Evolutionary conservation across 2,329 filamentous ascomycete species (phyloP).

Genomic region (Fusarium phyllophilum): DNA sequence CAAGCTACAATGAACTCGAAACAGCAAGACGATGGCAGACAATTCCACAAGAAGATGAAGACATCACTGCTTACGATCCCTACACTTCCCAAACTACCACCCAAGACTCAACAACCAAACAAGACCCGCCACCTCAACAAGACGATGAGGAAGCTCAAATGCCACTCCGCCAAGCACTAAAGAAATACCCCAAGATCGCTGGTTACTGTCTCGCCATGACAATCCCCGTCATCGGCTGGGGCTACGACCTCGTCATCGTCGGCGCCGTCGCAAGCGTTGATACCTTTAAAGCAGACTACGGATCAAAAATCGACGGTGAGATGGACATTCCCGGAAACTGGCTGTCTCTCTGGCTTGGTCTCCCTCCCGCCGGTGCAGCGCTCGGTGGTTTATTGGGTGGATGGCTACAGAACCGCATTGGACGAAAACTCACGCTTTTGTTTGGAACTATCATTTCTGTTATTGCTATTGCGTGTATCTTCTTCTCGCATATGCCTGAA

Average conservation of each 20-base stretch:
- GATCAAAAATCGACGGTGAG: slow-evolving; percentile 36
- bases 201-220: slow-evolving; percentile 43
- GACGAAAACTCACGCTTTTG: slow-evolving; percentile 40
- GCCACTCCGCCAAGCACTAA: slow-evolving; percentile 41
- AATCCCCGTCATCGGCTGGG: slow-evolving; percentile 46
- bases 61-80: slow-evolving; percentile 10
- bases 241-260: slow-evolving; percentile 43
- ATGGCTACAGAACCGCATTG: slow-evolving; percentile 44
- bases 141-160: slow-evolving; percentile 30
- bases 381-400: slow-evolving; percentile 42
- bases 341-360: slow-evolving; percentile 44
- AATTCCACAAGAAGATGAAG: slow-evolving; percentile 10
- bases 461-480: slow-evolving; percentile 40
- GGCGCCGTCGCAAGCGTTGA: slow-evolving; percentile 44
- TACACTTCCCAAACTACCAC: background rate
- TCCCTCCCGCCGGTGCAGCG: slow-evolving; percentile 38
- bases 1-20: slow-evolving; percentile 25
- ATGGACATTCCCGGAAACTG: slow-evolving; percentile 42
- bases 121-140: background rate
- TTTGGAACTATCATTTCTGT: slow-evolving; percentile 41
- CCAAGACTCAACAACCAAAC: background rate
- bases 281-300: slow-evolving; percentile 45
- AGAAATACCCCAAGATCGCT: slow-evolving; percentile 42
- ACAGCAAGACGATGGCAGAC: slow-evolving; percentile 2
- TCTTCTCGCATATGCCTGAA: slow-evolving; percentile 40